These are phyloP conservation scores for Aspergillus saccharolyticus DNA, from an alignment of 495 filamentous ascomycete genomes.

Conservation along the genomic window DNA sequence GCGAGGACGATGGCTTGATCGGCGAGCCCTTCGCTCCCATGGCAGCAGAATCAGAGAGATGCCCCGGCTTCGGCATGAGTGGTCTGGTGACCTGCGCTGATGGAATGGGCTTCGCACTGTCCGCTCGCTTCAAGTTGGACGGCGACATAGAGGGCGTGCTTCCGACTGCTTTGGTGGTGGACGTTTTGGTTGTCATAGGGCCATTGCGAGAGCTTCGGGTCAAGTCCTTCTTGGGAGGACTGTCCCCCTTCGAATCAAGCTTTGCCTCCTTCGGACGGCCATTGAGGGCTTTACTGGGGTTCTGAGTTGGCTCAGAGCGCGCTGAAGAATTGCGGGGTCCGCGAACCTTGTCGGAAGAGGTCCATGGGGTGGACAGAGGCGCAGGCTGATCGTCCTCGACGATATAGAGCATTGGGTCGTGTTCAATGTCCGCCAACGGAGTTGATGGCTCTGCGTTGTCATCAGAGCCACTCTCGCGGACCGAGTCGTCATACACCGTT, in stretches of 20 bases:
- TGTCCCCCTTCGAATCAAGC: neutral
- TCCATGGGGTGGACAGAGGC: conserved; percentile 12
- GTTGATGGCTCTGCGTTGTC: conserved; percentile 34
- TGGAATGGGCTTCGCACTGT: conserved; percentile 15
- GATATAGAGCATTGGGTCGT: conserved; percentile 18
- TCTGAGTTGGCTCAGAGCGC: neutral
- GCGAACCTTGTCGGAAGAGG: conserved; percentile 4
- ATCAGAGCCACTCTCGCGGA: conserved; percentile 27
- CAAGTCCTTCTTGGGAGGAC: neutral
- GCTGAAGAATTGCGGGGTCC: neutral
- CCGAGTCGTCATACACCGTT: conserved; percentile 7
- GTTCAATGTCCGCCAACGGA: conserved; percentile 20
- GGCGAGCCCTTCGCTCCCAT: neutral
- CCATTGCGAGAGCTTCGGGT: conserved; percentile 1
- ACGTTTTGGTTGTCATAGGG: neutral
- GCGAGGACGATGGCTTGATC: neutral
- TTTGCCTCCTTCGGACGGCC: neutral
- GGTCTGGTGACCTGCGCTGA: neutral
- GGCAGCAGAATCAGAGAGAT: conserved; percentile 23
- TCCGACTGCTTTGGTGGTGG: neutral
- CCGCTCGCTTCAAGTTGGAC: conserved; percentile 16
- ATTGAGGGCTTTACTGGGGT: neutral
- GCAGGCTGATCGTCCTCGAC: conserved; percentile 6
- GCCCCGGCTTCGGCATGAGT: neutral
- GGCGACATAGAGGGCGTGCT: conserved; percentile 4